Evolutionary conservation across 2,329 filamentous ascomycete genomes (phyloP).

Genomic region (Endoconidiophora laricicola): DNA sequence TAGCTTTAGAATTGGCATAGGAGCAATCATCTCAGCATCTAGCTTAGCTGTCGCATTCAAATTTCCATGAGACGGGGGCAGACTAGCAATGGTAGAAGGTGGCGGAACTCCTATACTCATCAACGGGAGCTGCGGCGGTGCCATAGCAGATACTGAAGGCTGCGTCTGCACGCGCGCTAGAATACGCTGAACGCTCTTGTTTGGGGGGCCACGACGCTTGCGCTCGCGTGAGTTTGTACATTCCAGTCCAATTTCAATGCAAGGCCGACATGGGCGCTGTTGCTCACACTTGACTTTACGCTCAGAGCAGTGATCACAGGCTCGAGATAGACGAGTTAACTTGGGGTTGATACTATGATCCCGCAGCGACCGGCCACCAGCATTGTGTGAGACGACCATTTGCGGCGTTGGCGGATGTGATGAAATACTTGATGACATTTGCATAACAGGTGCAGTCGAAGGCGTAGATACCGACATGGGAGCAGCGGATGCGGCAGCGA

Average conservation of each 20-base stretch:
- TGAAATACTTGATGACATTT: conserved; percentile 1
- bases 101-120: conserved; percentile 4
- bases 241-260: conserved; percentile 37
- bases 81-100: neutral
- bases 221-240: conserved; percentile 41
- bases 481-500: neutral
- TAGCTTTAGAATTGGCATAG: conserved; percentile 48
- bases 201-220: conserved; percentile 41
- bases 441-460: conserved; percentile 1
- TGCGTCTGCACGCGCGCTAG: conserved; percentile 19
- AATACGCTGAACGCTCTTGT: conserved; percentile 24
- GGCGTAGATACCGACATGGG: conserved; percentile 1
- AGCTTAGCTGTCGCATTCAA: conserved; percentile 17
- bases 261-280: conserved; percentile 37
- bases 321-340: conserved; percentile 38
- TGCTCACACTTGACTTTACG: conserved; percentile 47
- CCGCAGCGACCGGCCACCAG: conserved; percentile 15
- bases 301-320: conserved; percentile 45
- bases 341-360: conserved; percentile 31
- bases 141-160: conserved; percentile 36
- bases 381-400: conserved; percentile 2
- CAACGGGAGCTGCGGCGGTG: conserved; percentile 17
- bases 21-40: conserved; percentile 54
- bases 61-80: neutral
- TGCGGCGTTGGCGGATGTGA: conserved; percentile 1